Conservation (phyloP, 208 protist species). For the Phytomonas serpens region DNA sequence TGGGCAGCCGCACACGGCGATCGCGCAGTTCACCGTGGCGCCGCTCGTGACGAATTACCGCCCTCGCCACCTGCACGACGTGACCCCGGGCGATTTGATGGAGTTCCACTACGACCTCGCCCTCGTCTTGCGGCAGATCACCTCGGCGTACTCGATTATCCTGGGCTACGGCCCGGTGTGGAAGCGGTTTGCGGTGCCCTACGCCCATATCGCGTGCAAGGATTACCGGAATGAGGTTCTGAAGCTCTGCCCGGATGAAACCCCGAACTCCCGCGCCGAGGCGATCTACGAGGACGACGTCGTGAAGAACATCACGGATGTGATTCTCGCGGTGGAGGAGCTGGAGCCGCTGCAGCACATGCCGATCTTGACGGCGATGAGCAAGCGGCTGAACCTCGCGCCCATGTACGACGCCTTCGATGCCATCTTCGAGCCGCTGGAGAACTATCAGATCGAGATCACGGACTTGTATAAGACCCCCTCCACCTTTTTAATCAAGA, state of each 20-base stretch:
- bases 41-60: constrained; percentile 84
- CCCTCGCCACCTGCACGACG: constrained; percentile 81
- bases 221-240: constrained; percentile 78
- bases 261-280: constrained; percentile 76
- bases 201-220: constrained; percentile 58
- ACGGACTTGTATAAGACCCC: constrained; percentile 46
- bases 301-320: constrained; percentile 77
- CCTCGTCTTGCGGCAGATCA: constrained; percentile 51
- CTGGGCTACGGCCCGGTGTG: constrained; percentile 81
- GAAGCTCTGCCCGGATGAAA: constrained; percentile 73
- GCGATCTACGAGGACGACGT: constrained; percentile 80
- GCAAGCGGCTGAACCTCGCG: constrained; percentile 57
- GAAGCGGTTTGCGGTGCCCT: constrained; percentile 84
- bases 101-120: constrained; percentile 86
- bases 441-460: constrained; percentile 83
- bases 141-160: constrained; percentile 39
- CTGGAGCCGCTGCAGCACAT: constrained; percentile 59
- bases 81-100: constrained; percentile 79
- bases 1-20: constrained; percentile 76
- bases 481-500: constrained; percentile 65
- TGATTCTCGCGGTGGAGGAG: constrained; percentile 69
- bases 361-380: constrained; percentile 70
- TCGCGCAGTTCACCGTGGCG: constrained; percentile 80
- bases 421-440: constrained; percentile 62
- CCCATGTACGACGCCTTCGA: constrained; percentile 79